Evolutionary conservation across 2,329 filamentous ascomycete species (phyloP).

Genomic region (Endoconidiophora laricicola): DNA sequence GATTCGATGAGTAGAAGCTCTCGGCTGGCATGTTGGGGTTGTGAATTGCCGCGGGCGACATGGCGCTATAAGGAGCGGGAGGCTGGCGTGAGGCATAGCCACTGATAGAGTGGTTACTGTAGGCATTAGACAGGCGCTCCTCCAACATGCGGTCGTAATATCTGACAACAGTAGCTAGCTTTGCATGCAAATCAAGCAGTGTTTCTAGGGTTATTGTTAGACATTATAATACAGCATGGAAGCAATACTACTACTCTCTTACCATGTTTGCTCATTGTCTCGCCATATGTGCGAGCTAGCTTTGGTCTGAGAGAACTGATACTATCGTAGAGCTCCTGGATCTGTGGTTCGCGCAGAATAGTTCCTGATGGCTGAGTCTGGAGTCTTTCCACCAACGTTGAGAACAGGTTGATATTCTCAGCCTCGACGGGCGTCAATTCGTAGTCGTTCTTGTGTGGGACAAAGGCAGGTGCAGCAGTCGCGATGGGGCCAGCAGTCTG

Average conservation of each 20-base stretch:
- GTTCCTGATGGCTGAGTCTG: conserved; percentile 93
- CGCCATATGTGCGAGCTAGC: conserved; percentile 84
- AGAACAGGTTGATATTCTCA: conserved; percentile 93
- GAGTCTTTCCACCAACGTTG: conserved; percentile 81
- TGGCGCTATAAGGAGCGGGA: conserved; percentile 47
- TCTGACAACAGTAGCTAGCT: conserved; percentile 85
- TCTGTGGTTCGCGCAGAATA: conserved; percentile 90
- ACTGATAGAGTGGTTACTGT: conserved; percentile 60
- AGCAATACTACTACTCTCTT: conserved; percentile 20
- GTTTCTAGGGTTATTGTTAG: conserved; percentile 43
- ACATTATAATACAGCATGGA: not conserved
- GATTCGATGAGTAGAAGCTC: conserved; percentile 56
- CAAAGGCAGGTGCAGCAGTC: conserved; percentile 29
- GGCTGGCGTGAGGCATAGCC: conserved; percentile 38
- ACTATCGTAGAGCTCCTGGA: conserved; percentile 94
- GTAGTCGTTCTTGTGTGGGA: conserved; percentile 74
- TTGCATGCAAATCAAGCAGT: conserved; percentile 81
- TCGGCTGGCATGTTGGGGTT: conserved; percentile 43
- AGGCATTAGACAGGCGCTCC: conserved; percentile 82
- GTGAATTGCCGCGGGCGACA: conserved; percentile 39
- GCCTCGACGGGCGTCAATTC: conserved; percentile 86
- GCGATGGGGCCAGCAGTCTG: conserved; percentile 32
- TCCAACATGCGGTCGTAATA: conserved; percentile 98
- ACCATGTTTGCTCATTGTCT: conserved; percentile 99
- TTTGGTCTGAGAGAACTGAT: conserved; percentile 90